Percentiles rank a stretch among this genome's conserved stretches.
These are phyloP conservation scores for barley (Hordeum vulgare) DNA, from an alignment of 176 grass and related monocot genomes.

Conservation along the genomic window MorexV3_pseudomolecules_assembly NC_058518.1:460306449-460306948, in stretches of 20 bases:
- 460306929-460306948: slow-evolving; percentile 66
- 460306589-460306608: slow-evolving; percentile 37
- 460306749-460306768: slow-evolving; percentile 55
- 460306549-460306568: slow-evolving; percentile 33
- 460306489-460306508: slow-evolving; percentile 59
- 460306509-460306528: slow-evolving; percentile 39
- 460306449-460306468: slow-evolving; percentile 31
- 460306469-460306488: slow-evolving; percentile 44
- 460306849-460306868: slow-evolving; percentile 65
- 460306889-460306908: slow-evolving; percentile 36
- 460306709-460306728: slow-evolving; percentile 52
- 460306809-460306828: slow-evolving; percentile 42
- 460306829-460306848: slow-evolving; percentile 64
- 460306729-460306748: slow-evolving; percentile 43
- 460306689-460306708: slow-evolving; percentile 28
- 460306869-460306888: slow-evolving; percentile 67
- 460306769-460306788: slow-evolving; percentile 37
- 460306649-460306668: slow-evolving; percentile 51
- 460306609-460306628: slow-evolving; percentile 22
- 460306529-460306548: slow-evolving; percentile 36
- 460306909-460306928: slow-evolving; percentile 50
- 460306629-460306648: slow-evolving; percentile 27
- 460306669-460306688: slow-evolving; percentile 17
- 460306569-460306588: slow-evolving; percentile 46
- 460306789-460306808: slow-evolving; percentile 51